Base-by-base conservation (phyloP, 2,329 filamentous ascomycete genomes). In the Tolypocladium inflatum region DNA sequence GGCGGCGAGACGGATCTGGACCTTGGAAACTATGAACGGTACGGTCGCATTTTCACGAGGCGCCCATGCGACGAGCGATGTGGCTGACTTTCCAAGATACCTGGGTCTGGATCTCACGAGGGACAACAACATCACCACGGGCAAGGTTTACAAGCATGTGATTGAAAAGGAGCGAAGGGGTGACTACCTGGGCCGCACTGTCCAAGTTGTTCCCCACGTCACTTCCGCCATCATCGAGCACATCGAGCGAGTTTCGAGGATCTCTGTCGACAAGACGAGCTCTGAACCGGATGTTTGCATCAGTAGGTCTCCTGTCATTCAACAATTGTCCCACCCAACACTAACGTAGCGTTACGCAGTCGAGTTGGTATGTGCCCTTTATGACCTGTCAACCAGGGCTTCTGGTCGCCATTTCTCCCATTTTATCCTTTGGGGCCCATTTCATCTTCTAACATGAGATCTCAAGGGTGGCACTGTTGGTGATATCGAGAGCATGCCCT, bases 51-150 rank as follows among this genome's bases (percentile, higher is more conserved):
- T 19, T 45, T 37, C 37, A 11, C 17, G n/a, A 26, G 23, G n/a
- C 23, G 2, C 37, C 4, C 23, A n/a, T 23, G 8, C 19, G 23
- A 56, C 38, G 35, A 43, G 21, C 30, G 55, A 17, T 54, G 56
- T 53, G 53, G 52, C 23, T 23, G 57, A 35, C 21, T 51, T 26
- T 33, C 26, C 38, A 53, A 70, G 73, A 41, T 96, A 96, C 70
- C 85, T 96, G 57, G 87, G 87, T 68, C 87, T 93, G 63, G 89
- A 87, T 57, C 80, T 97, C 61, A 90, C 85, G 10, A 81, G 87
- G 61, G 91, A 96, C 66, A 91, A 93, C 78, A 97, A 97, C 74
- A 96, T 99, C 74, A 99, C 94, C 4, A 96, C 93, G 7, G 94
- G 94, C 70, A 97, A 97, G 78, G 91, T 97, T 65, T 97, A 97